Conservation (phyloP, 192 early-diverging fungal species). For the Entomortierella parvispora region DNA sequence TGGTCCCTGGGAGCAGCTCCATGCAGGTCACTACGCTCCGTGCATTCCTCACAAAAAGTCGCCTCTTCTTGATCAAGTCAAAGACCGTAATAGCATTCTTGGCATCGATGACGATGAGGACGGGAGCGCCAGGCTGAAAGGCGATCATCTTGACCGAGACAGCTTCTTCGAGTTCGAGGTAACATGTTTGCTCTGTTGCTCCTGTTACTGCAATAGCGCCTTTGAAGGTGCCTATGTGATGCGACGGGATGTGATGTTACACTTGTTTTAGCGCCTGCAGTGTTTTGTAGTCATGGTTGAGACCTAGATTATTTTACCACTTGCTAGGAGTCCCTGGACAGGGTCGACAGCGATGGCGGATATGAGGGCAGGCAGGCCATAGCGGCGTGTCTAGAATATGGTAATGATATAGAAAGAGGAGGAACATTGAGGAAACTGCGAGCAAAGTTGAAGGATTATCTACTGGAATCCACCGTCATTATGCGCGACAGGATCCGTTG, state of each 20-base stretch:
- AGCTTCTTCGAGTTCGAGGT: slow-evolving; percentile 39
- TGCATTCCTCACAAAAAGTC: slow-evolving; percentile 42
- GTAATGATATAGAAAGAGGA: background rate
- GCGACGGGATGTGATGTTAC: background rate
- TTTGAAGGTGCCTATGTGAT: slow-evolving; percentile 44
- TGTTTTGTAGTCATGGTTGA: background rate
- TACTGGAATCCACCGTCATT: background rate
- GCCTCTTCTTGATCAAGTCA: slow-evolving; percentile 57
- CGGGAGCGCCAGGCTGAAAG: slow-evolving; percentile 63
- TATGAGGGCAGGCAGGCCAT: slow-evolving; percentile 53
- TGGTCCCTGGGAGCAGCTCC: slow-evolving; percentile 56
- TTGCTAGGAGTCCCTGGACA: slow-evolving; percentile 63
- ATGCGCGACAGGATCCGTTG: background rate
- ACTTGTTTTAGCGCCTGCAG: background rate
- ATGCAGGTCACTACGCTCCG: slow-evolving; percentile 58
- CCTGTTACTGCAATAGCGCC: slow-evolving; percentile 59
- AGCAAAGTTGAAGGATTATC: slow-evolving; percentile 3
- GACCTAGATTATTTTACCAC: slow-evolving; percentile 48
- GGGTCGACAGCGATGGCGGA: slow-evolving; percentile 61
- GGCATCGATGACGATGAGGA: slow-evolving; percentile 57
- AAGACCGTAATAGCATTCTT: slow-evolving; percentile 59
- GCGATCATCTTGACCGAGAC: slow-evolving; percentile 56
- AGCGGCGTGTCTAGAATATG: slow-evolving; percentile 24
- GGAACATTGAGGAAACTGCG: background rate
- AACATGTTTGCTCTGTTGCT: slow-evolving; percentile 31